phyloP scores from a whole-genome alignment of 164 flowering plant genomes.

The Tetrastigma voinierianum region DNA sequence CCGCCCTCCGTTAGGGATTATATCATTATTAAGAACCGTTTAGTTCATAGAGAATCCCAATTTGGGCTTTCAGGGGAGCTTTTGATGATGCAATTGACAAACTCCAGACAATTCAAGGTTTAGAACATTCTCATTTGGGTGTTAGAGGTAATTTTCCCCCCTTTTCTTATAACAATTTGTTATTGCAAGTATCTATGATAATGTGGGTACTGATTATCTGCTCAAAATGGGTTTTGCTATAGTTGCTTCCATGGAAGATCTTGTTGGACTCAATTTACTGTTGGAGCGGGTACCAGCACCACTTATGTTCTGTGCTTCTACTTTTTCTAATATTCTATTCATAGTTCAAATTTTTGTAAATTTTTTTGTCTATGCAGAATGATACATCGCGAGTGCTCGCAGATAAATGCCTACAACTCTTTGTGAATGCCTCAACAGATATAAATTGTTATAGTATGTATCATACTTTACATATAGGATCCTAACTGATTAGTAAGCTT shows the following conservation, averaged over 20 bases:
- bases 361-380: conserved; percentile 45
- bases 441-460: no score
- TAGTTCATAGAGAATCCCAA: background rate
- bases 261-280: no score
- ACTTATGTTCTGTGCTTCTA: background rate
- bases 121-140: no score
- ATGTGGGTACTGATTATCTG: background rate
- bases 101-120: conserved; percentile 31
- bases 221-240: conserved; percentile 6
- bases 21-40: no score
- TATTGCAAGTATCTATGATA: background rate
- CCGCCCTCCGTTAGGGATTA: background rate
- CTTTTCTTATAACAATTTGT: background rate
- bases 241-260: no score
- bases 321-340: background rate
- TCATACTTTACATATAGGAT: no score
- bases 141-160: conserved; percentile 34
- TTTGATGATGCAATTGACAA: conserved; percentile 5
- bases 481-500: no score
- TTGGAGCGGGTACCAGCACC: conserved; percentile 8
- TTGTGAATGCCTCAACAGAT: background rate
- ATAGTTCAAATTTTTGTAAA: conserved; percentile 12
- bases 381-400: no score
- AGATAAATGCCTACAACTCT: no score
- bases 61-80: conserved; percentile 45